Base-by-base conservation (phyloP, 768 basidiomycete species). In the Russula ochroleuca region DNA sequence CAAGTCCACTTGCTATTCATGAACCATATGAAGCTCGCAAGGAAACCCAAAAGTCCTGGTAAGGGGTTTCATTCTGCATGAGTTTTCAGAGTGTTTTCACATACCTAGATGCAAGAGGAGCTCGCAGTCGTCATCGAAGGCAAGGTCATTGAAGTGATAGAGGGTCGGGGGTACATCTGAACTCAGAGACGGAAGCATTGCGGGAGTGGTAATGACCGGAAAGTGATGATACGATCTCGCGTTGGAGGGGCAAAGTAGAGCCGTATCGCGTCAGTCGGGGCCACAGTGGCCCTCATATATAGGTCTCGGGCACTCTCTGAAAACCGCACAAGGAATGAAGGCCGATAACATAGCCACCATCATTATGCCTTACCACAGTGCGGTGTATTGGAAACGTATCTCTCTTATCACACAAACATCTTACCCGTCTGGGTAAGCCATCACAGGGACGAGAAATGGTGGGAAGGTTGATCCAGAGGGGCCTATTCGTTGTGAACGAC, bases 1-100 rank as follows among this genome's bases (percentile, higher is more conserved):
- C 64, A 65, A 45, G 48, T 57, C 47, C 54, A 53, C 25, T 43
- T 61, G 49, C 59, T 56, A 40, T 61, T 65, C 64, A 65, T 65
- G 48, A 65, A 56, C 64, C 64, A 65, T 56, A 65, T 65, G 23
- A 65, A 50, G 21, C 48, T 25, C 5, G 54, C 64, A 45, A 65
- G 64, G 28, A 65, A 47, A 50, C 40, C 31, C 25, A 65, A 56
- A 17, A 65, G 59, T 6, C 64, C 64, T 65, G 28, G 15, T 45
- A 4, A 13, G 21, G 28, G 5, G 33, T 50, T 25, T 25, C 25
- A 43, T 48, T 51, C 47, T 48, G 45, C 1, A 35, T 17, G 37
- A 28, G 52, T 25, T 21, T 5, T 14, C 31, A 21, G 5, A 57
- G 25, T 38, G 15, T 17, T 25, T 51, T 7, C 23, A 41, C 63